Conservation (phyloP, 495 filamentous ascomycete species). For the Podospora conica region DNA sequence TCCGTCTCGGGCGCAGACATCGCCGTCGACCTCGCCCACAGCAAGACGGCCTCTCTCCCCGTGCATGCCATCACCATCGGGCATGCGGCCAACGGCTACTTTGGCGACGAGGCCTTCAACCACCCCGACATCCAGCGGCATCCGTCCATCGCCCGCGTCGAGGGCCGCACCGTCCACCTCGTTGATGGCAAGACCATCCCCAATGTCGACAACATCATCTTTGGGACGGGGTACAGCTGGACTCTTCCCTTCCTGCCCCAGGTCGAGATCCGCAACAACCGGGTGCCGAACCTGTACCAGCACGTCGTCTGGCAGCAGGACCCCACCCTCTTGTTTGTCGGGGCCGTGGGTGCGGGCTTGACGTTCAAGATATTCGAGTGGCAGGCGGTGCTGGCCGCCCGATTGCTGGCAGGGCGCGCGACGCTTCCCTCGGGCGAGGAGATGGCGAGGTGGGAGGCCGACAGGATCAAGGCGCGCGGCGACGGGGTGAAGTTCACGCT, state of each 20-base stretch:
- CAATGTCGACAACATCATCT: slow-evolving; percentile 50
- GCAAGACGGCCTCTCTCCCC: slow-evolving; percentile 23
- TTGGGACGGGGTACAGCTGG: slow-evolving; percentile 54
- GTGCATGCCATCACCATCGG: slow-evolving; percentile 30
- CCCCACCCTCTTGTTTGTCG: slow-evolving; percentile 29
- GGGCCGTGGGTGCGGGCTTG: slow-evolving; percentile 29
- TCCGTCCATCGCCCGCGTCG: slow-evolving; percentile 40
- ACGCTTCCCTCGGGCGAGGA: slow-evolving; percentile 36
- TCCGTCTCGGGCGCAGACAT: slow-evolving; percentile 71
- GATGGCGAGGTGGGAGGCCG: slow-evolving; percentile 47
- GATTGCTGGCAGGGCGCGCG: slow-evolving; percentile 33
- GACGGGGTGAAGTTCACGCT: slow-evolving; percentile 46
- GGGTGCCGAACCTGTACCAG: slow-evolving; percentile 50
- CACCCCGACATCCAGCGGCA: slow-evolving; percentile 42
- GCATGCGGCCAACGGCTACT: slow-evolving; percentile 44
- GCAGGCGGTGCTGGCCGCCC: slow-evolving; percentile 35
- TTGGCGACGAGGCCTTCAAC: slow-evolving; percentile 46
- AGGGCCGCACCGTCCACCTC: slow-evolving; percentile 39
- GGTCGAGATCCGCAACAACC: slow-evolving; percentile 45
- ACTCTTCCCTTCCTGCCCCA: slow-evolving; percentile 49
- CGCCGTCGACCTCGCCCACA: slow-evolving; percentile 54
- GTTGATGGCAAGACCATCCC: slow-evolving; percentile 43
- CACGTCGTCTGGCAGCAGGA: slow-evolving; percentile 49
- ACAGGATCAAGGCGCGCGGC: slow-evolving; percentile 43
- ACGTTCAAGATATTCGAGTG: slow-evolving; percentile 40